These are phyloP conservation scores for Bretziella fagacearum DNA, from an alignment of 2,329 filamentous ascomycete species.

Conservation along the genomic window DNA sequence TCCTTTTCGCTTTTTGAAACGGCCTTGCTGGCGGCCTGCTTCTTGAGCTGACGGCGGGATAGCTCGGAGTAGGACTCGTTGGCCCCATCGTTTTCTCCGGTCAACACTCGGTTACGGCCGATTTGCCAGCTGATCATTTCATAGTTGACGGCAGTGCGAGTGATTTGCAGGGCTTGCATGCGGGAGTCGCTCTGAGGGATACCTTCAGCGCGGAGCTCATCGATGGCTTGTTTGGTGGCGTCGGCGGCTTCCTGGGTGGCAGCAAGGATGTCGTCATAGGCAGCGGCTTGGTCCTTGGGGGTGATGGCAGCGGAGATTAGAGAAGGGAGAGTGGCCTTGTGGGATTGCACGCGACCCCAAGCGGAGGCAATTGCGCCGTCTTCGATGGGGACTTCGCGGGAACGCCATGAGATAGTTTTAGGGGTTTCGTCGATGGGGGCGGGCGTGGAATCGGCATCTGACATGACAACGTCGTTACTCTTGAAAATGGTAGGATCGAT, in stretches of 20 bases:
- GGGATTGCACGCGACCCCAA: constrained; percentile 44
- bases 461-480: constrained; percentile 23
- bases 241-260: constrained; percentile 89
- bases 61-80: constrained; percentile 32
- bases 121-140: constrained; percentile 89
- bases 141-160: constrained; percentile 84
- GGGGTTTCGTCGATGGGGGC: constrained; percentile 39
- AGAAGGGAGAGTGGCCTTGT: constrained; percentile 27
- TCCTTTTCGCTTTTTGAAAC: constrained; percentile 26
- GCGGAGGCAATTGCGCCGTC: constrained; percentile 83
- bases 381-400: constrained; percentile 70
- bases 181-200: constrained; percentile 67
- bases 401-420: constrained; percentile 70
- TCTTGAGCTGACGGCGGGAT: constrained; percentile 32
- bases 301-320: constrained; percentile 24
- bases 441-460: constrained; percentile 31
- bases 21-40: constrained; percentile 27
- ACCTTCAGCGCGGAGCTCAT: constrained; percentile 71
- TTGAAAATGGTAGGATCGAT: constrained; percentile 52
- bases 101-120: constrained; percentile 76
- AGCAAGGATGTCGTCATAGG: constrained; percentile 80
- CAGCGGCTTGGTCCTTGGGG: constrained; percentile 56
- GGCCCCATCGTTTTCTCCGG: constrained; percentile 66
- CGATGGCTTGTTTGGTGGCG: constrained; percentile 80
- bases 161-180: constrained; percentile 87